Base-by-base conservation (phyloP, 1,284 basidiomycete species). In the Chiua sp. region DNA sequence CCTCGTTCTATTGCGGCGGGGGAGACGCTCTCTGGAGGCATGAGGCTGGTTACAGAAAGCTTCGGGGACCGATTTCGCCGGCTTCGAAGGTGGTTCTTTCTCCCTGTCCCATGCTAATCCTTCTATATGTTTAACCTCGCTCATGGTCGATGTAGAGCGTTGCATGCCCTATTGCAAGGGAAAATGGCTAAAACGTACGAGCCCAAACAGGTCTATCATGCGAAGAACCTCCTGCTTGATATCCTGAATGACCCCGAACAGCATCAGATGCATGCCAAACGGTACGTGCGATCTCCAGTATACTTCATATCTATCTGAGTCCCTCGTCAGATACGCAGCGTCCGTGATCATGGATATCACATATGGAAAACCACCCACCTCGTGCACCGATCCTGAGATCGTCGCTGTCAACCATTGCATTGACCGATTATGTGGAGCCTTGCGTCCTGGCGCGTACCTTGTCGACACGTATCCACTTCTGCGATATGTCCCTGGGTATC, bases 311-410 rank as follows among this genome's bases (percentile, higher is more conserved):
- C 16, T 8, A 3, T 39, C 35, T 15, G 35, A 35, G 37, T 39
- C 37, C 13, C 35, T 12, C 35, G 37, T 39, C 37, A 20, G 87
- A 49, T 90, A 86, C 65, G 82, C 87, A 0, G 85, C 87, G 1
- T 83, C 82, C 3, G 80, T 89, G 1, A 85, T 88, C 13, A 81
- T 90, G 78, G 78, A 81, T 3, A 77, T 90, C 37, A 84, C 87
- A 3, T 91, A 90, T 64, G 88, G 87, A 87, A 85, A 61, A 75
- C 47, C 16, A 70, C 67, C 67, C 16, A 68, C 65, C 10, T 37
- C 58, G 20, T 57, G 59, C 18, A 59, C 23, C 33, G 67, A 71
- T 53, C 62, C 68, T 11, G 84, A 87, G 46, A 50, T 68, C 5
- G 20, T 59, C 2, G 57, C 47, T 1, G 35, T 68, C 22, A 59